phyloP scores from a whole-genome alignment of 768 basidiomycete species.

The Inosperma sp. region DNA sequence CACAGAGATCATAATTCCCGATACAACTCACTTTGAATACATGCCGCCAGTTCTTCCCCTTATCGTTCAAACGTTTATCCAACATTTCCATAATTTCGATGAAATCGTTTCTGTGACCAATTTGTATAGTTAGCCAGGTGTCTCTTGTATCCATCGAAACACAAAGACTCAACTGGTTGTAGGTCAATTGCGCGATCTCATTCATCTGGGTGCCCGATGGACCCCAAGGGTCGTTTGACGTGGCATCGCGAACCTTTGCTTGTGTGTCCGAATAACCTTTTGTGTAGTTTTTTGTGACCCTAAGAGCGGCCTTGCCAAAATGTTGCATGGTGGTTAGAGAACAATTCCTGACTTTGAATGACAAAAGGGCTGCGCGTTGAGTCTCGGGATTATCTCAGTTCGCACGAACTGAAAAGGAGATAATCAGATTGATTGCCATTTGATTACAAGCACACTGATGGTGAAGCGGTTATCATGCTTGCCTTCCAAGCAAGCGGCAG shows the following conservation, averaged over 20 bases:
- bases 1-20: not conserved
- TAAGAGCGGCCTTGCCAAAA: conserved; percentile 79
- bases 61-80: conserved; percentile 96
- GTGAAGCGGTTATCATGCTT: conserved; percentile 93
- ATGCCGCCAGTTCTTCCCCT: conserved; percentile 99
- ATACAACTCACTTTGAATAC: conserved; percentile 79
- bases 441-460: conserved; percentile 42
- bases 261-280: conserved; percentile 95
- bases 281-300: conserved; percentile 93
- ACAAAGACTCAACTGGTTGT: conserved; percentile 75
- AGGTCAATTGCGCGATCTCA: conserved; percentile 94
- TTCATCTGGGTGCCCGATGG: conserved; percentile 99
- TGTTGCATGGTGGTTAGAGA: conserved; percentile 51
- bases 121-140: not conserved
- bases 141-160: not conserved
- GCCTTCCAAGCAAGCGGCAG: conserved; percentile 52
- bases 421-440: not conserved
- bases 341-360: not conserved
- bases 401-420: not conserved
- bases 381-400: not conserved
- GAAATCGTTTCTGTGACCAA: conserved; percentile 71
- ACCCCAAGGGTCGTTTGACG: conserved; percentile 97
- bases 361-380: not conserved
- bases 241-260: conserved; percentile 93
- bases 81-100: conserved; percentile 99